Conservation (phyloP, 1,284 basidiomycete species). For the Xerocomus nothofagi region DNA sequence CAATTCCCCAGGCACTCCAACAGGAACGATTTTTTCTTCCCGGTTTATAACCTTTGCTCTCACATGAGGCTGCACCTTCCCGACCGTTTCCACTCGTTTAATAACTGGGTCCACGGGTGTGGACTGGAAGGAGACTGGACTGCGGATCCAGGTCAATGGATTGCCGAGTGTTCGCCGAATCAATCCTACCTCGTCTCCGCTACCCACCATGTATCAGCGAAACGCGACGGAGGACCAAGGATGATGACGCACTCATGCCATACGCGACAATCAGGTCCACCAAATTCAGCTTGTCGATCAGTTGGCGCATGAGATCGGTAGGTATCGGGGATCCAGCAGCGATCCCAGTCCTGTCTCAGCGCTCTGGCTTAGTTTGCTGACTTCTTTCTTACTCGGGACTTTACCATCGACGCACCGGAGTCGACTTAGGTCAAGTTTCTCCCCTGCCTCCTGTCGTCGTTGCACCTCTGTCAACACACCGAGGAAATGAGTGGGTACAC, state of each 20-base stretch:
- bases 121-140: constrained; percentile 82
- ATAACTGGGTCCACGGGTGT: constrained; percentile 63
- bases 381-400: not conserved
- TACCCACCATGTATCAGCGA: constrained; percentile 33
- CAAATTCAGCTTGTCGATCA: constrained; percentile 67
- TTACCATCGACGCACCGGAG: constrained; percentile 50
- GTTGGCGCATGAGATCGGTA: constrained; percentile 72
- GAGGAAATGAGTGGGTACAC: constrained; percentile 84
- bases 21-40: constrained; percentile 61
- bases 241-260: constrained; percentile 70
- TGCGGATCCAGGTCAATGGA: constrained; percentile 29
- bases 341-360: constrained; percentile 63
- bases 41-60: constrained; percentile 69
- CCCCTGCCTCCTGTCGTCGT: constrained; percentile 47
- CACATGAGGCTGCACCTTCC: constrained; percentile 73
- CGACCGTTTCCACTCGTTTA: constrained; percentile 80
- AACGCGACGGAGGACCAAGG: not conserved
- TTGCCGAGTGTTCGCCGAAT: not conserved
- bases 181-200: constrained; percentile 55
- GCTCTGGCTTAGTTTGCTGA: not conserved
- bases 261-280: constrained; percentile 74
- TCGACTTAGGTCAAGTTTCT: constrained; percentile 45
- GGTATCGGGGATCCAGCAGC: constrained; percentile 79
- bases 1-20: constrained; percentile 72
- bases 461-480: constrained; percentile 70